These are phyloP conservation scores for Dendrocalamus sinicus DNA, from an alignment of 176 grass and related monocot genomes.

Conservation along the genomic window DNA sequence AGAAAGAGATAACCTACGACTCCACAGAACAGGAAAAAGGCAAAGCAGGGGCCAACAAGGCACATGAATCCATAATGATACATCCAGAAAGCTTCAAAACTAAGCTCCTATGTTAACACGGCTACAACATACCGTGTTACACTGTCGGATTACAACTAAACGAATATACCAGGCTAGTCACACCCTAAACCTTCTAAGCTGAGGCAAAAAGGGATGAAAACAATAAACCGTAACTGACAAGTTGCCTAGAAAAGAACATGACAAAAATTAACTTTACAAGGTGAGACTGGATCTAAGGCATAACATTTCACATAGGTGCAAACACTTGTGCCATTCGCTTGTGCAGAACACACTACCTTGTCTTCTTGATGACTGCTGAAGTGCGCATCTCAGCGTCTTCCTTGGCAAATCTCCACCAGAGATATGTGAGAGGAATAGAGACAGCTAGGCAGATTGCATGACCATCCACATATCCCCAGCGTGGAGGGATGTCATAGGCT, in stretches of 20 bases:
- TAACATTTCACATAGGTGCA: neutral
- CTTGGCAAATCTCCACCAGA: slow-evolving; percentile 70
- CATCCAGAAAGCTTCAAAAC: neutral
- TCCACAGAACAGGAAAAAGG: neutral
- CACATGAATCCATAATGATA: neutral
- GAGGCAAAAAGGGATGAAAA: slow-evolving; percentile 28
- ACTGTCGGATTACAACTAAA: slow-evolving; percentile 21
- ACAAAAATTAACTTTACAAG: slow-evolving; percentile 37
- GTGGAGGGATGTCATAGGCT: slow-evolving; percentile 62
- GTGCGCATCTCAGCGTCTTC: slow-evolving; percentile 62
- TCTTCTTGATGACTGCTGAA: slow-evolving; percentile 58
- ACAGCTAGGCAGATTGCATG: slow-evolving; percentile 46
- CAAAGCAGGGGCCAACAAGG: neutral
- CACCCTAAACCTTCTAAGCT: slow-evolving; percentile 12
- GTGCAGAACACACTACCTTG: slow-evolving; percentile 42
- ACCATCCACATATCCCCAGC: slow-evolving; percentile 59
- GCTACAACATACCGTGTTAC: slow-evolving; percentile 4
- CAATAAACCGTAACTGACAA: slow-evolving; percentile 27
- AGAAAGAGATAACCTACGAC: neutral
- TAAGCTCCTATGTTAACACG: slow-evolving; percentile 23
- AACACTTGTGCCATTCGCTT: neutral
- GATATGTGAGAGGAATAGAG: slow-evolving; percentile 56
- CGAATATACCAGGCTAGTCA: neutral
- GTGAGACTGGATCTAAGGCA: neutral
- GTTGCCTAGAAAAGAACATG: slow-evolving; percentile 24